Conservation (phyloP, 257 asterid species). For the Jasminum sambac region DNA sequence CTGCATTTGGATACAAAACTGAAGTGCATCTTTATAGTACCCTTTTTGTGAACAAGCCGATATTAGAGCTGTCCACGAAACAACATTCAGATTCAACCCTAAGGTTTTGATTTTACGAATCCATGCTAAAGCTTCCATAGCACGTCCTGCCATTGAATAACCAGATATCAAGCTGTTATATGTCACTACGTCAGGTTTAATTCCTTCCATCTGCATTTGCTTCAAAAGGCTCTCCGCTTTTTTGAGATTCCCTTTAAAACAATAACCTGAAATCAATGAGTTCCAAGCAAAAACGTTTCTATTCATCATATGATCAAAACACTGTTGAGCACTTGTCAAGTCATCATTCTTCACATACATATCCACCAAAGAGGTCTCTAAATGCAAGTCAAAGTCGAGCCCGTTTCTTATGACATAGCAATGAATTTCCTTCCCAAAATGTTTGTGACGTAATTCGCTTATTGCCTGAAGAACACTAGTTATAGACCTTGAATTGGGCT, state of each 20-base stretch:
- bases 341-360: slow-evolving; percentile 57
- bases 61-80: slow-evolving; percentile 69
- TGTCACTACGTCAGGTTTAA: slow-evolving; percentile 52
- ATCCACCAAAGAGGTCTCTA: slow-evolving; percentile 52
- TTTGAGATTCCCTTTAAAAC: slow-evolving; percentile 43
- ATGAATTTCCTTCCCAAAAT: slow-evolving; percentile 43
- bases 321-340: slow-evolving; percentile 40
- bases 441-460: slow-evolving; percentile 37
- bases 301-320: slow-evolving; percentile 40
- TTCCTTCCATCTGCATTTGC: slow-evolving; percentile 48
- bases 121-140: slow-evolving; percentile 47
- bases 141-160: slow-evolving; percentile 39
- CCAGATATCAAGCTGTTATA: slow-evolving; percentile 63
- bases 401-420: slow-evolving; percentile 49
- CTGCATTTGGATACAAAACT: slow-evolving; percentile 49
- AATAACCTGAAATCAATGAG: slow-evolving; percentile 55
- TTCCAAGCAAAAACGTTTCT: slow-evolving; percentile 57
- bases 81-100: slow-evolving; percentile 50
- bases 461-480: slow-evolving; percentile 57
- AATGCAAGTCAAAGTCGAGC: slow-evolving; percentile 39
- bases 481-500: slow-evolving; percentile 50
- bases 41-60: slow-evolving; percentile 61
- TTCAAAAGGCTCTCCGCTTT: slow-evolving; percentile 42
- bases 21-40: slow-evolving; percentile 37
- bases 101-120: slow-evolving; percentile 40